Conservation (phyloP, 345 rosid genomes). For the Hibiscus mutabilis region DNA sequence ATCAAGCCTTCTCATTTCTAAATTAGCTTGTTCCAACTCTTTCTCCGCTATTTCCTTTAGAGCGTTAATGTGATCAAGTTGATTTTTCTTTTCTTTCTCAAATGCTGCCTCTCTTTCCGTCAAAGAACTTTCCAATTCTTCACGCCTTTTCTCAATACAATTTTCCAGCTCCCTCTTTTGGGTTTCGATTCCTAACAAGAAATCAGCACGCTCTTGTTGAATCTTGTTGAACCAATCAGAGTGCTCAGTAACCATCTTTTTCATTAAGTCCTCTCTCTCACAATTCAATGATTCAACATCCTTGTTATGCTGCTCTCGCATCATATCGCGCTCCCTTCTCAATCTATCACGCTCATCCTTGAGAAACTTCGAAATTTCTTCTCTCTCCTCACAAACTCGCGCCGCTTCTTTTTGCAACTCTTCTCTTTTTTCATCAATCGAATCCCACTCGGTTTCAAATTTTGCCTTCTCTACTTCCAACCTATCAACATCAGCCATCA, state of each 20-base stretch:
- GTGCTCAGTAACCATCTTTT: slow-evolving; percentile 65
- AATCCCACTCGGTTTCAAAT: slow-evolving; percentile 92
- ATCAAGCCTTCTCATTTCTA: slow-evolving; percentile 75
- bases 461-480: slow-evolving; percentile 69
- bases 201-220: slow-evolving; percentile 77
- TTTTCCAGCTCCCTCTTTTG: slow-evolving; percentile 77
- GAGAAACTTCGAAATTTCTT: slow-evolving; percentile 51
- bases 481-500: slow-evolving; percentile 70
- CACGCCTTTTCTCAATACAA: slow-evolving; percentile 63
- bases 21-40: slow-evolving; percentile 64
- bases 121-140: slow-evolving; percentile 65
- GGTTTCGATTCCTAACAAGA: slow-evolving; percentile 72
- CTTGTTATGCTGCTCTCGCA: slow-evolving; percentile 53
- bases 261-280: slow-evolving; percentile 87
- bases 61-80: slow-evolving; percentile 49
- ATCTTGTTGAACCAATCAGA: slow-evolving; percentile 81
- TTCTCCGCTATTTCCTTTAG: slow-evolving; percentile 57
- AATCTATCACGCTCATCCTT: slow-evolving; percentile 78
- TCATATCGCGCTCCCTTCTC: slow-evolving; percentile 59
- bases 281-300: slow-evolving; percentile 55
- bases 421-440: slow-evolving; percentile 85
- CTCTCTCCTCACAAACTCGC: slow-evolving; percentile 52
- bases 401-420: slow-evolving; percentile 60
- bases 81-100: slow-evolving; percentile 69
- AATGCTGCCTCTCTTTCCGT: slow-evolving; percentile 72